Evolutionary conservation across 2,329 filamentous ascomycete species (phyloP).

Genomic region (Parastagonospora nodorum): DNA sequence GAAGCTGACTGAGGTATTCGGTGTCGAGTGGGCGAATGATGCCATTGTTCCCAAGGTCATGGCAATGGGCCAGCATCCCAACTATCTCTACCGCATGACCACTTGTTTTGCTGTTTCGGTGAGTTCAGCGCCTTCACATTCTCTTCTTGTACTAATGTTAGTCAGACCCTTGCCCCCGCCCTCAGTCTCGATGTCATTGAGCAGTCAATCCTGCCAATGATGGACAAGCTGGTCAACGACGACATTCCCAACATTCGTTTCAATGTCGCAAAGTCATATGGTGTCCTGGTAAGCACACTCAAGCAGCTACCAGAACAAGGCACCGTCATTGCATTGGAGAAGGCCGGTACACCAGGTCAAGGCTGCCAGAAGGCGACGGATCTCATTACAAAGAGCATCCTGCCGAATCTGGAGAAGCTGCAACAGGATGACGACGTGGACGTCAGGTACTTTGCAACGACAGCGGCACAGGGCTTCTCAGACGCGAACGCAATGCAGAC

Average conservation of each 20-base stretch:
- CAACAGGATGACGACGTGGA: slow-evolving; percentile 98
- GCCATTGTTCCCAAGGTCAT: slow-evolving; percentile 99
- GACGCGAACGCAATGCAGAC: slow-evolving; percentile 50
- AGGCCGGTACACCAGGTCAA: slow-evolving; percentile 64
- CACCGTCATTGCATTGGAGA: slow-evolving; percentile 83
- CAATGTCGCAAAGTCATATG: slow-evolving; percentile 98
- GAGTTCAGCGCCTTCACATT: slow-evolving; percentile 50
- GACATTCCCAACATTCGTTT: slow-evolving; percentile 99
- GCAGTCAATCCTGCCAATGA: slow-evolving; percentile 90
- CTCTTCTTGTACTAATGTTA: slow-evolving; percentile 10
- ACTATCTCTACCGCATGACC: slow-evolving; percentile 99
- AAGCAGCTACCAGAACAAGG: slow-evolving; percentile 88
- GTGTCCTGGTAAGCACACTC: slow-evolving; percentile 85
- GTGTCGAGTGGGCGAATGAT: slow-evolving; percentile 95
- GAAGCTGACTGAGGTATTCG: slow-evolving; percentile 98
- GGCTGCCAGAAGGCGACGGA: slow-evolving; percentile 75
- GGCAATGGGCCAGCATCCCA: slow-evolving; percentile 96
- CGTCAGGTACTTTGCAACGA: slow-evolving; percentile 96
- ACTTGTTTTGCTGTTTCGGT: slow-evolving; percentile 99
- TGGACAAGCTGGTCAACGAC: slow-evolving; percentile 90
- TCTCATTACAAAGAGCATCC: slow-evolving; percentile 82
- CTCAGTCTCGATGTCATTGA: slow-evolving; percentile 93
- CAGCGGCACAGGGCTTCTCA: slow-evolving; percentile 67
- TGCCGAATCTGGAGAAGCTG: slow-evolving; percentile 91
- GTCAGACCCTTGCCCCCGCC: slow-evolving; percentile 87